Evolutionary conservation across 441 rosid genomes (phyloP).

Genomic region (Brassica hybrid): DNA sequence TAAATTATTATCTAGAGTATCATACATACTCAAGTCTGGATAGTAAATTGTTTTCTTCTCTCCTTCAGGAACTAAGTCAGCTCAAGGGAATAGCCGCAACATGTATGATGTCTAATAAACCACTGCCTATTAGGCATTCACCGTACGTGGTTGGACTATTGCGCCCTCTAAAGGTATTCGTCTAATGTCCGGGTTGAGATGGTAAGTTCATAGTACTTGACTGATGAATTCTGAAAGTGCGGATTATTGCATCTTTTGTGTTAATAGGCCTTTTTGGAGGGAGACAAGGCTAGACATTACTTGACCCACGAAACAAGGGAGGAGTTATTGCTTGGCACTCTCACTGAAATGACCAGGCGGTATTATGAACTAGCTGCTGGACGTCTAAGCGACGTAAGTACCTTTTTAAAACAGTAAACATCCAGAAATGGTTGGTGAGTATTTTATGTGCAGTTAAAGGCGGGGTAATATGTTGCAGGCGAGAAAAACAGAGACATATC

Average conservation of each 20-base stretch:
- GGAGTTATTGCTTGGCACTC: constrained; percentile 59
- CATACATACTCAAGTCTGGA: constrained; percentile 1
- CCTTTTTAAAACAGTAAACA: background rate
- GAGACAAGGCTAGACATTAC: constrained; percentile 69
- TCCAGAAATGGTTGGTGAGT: background rate
- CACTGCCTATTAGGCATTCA: constrained; percentile 90
- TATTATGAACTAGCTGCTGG: constrained; percentile 84
- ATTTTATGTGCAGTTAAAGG: background rate
- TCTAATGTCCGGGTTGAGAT: constrained; percentile 14
- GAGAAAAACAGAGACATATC: constrained; percentile 79
- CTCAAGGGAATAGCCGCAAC: constrained; percentile 89
- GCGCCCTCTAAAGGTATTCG: constrained; percentile 80
- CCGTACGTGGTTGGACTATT: constrained; percentile 79
- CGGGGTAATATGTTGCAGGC: constrained; percentile 55
- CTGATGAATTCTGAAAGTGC: constrained; percentile 24
- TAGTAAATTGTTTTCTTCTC: constrained; percentile 29
- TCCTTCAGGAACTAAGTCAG: constrained; percentile 77
- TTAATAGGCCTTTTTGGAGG: constrained; percentile 72
- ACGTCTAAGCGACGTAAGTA: constrained; percentile 75
- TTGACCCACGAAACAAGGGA: constrained; percentile 59
- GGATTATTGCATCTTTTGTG: background rate
- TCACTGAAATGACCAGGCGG: constrained; percentile 71
- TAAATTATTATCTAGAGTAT: background rate
- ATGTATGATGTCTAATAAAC: constrained; percentile 89
- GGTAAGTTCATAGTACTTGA: constrained; percentile 15